A percentile compares a stretch with the other conserved stretches of the same genome.
These are phyloP conservation scores for Boletus pseudopeckii DNA, from an alignment of 768 basidiomycete species.

Conservation along the genomic window DNA sequence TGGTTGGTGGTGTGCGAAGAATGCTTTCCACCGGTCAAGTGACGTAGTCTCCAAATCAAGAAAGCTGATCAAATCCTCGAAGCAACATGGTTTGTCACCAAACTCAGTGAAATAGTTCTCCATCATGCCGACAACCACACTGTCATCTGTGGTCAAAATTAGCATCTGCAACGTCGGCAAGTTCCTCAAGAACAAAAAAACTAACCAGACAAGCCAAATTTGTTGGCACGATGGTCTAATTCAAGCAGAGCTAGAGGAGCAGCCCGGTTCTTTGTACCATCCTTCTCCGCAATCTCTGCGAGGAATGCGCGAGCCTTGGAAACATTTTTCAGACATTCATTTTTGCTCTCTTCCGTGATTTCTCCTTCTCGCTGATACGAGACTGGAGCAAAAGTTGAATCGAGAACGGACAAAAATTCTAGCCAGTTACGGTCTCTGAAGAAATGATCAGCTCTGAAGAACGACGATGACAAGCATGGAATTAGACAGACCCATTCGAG, in stretches of 20 bases:
- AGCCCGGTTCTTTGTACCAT: constrained; percentile 72
- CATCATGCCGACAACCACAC: constrained; percentile 46
- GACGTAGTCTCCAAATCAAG: constrained; percentile 47
- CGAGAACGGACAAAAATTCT: constrained; percentile 72
- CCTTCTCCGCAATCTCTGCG: constrained; percentile 51
- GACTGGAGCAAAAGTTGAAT: constrained; percentile 55
- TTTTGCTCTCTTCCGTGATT: constrained; percentile 35
- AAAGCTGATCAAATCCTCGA: constrained; percentile 79
- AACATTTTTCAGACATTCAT: constrained; percentile 38
- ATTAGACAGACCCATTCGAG: constrained; percentile 48
- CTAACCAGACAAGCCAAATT: constrained; percentile 45
- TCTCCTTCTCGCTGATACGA: constrained; percentile 23
- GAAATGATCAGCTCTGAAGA: constrained; percentile 19
- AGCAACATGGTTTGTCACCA: constrained; percentile 82
- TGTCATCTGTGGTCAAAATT: constrained; percentile 39
- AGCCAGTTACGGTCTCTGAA: constrained; percentile 83
- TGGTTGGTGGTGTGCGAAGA: constrained; percentile 46
- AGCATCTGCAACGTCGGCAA: not conserved
- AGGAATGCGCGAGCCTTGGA: constrained; percentile 51
- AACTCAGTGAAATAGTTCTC: constrained; percentile 67
- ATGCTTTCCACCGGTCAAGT: constrained; percentile 48
- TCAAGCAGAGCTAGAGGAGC: constrained; percentile 73
- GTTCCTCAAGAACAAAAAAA: not conserved
- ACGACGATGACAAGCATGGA: constrained; percentile 1
- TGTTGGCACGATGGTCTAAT: constrained; percentile 58